These are phyloP conservation scores for Cytospora chrysosperma DNA, from an alignment of 2,329 filamentous ascomycete genomes.

Conservation along the genomic window DNA sequence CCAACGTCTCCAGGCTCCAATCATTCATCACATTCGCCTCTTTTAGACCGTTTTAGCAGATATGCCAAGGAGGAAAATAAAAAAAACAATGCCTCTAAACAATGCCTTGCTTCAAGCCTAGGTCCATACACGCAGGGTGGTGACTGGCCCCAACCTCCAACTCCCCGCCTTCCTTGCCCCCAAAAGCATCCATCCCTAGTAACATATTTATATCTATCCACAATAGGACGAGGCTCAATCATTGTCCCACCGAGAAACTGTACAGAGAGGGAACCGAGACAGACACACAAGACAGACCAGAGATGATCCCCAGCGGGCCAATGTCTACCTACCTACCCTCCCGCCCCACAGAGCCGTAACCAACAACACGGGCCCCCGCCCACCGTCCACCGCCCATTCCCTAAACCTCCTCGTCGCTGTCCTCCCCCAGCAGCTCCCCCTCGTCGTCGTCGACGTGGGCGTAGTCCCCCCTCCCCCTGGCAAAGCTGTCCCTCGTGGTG, in stretches of 20 bases:
- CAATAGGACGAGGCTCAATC: neutral
- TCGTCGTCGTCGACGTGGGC: slow-evolving; percentile 88
- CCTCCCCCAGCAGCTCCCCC: slow-evolving; percentile 88
- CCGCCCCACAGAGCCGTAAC: neutral
- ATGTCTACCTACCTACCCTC: neutral
- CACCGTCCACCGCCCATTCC: neutral
- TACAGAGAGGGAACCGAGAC: neutral
- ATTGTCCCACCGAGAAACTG: neutral
- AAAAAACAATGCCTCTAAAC: neutral
- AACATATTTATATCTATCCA: neutral
- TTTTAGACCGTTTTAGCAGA: neutral
- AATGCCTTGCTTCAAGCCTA: neutral
- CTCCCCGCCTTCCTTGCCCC: neutral
- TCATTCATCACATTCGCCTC: neutral
- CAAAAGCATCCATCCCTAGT: neutral
- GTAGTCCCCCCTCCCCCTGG: slow-evolving; percentile 83
- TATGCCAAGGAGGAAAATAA: neutral
- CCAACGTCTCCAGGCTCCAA: too few species aligned
- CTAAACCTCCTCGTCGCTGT: slow-evolving; percentile 84
- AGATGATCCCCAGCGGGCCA: neutral
- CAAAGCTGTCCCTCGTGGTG: slow-evolving; percentile 86
- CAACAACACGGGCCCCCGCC: neutral
- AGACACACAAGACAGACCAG: neutral
- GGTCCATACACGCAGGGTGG: neutral
- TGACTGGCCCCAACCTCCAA: neutral